phyloP scores from a whole-genome alignment of 177 flowering plant species.

The Tripterygium wilfordii region DNA sequence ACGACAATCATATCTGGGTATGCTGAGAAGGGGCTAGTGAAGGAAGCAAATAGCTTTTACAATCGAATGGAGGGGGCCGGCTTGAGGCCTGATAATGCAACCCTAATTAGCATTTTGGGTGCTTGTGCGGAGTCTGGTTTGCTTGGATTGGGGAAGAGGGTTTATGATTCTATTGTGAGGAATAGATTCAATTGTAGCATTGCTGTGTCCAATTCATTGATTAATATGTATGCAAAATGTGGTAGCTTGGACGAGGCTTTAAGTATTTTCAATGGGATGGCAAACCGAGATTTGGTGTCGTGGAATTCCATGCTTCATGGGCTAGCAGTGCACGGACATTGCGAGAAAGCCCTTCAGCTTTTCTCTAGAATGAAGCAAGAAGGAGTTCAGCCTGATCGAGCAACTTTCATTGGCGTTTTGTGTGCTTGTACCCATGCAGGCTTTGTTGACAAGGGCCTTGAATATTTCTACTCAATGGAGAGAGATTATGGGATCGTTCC shows the following conservation, averaged over 20 bases:
- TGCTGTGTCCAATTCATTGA: constrained; percentile 55
- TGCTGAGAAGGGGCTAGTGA: constrained; percentile 56
- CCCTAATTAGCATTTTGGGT: constrained; percentile 56
- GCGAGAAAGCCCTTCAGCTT: constrained; percentile 53
- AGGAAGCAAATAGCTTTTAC: constrained; percentile 55
- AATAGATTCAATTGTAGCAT: constrained; percentile 27
- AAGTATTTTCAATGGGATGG: constrained; percentile 42
- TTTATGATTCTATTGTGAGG: constrained; percentile 47
- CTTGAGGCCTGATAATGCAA: constrained; percentile 48
- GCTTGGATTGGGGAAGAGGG: constrained; percentile 56
- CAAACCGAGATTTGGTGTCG: constrained; percentile 56
- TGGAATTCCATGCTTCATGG: constrained; percentile 87
- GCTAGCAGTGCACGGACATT: constrained; percentile 70
- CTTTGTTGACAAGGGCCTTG: constrained; percentile 47
- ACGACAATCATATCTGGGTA: constrained; percentile 74
- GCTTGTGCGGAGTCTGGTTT: constrained; percentile 82
- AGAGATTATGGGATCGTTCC: constrained; percentile 56
- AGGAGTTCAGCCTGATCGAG: constrained; percentile 59
- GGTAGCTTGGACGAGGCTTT: constrained; percentile 55
- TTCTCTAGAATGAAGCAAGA: constrained; percentile 59
- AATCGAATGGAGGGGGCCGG: constrained; percentile 46
- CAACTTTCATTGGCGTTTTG: constrained; percentile 71
- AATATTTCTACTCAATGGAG: constrained; percentile 56
- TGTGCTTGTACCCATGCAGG: constrained; percentile 84
- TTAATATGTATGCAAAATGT: constrained; percentile 91